Conservation (phyloP, 2,329 filamentous ascomycete species). For the Claviceps digitariae region DNA sequence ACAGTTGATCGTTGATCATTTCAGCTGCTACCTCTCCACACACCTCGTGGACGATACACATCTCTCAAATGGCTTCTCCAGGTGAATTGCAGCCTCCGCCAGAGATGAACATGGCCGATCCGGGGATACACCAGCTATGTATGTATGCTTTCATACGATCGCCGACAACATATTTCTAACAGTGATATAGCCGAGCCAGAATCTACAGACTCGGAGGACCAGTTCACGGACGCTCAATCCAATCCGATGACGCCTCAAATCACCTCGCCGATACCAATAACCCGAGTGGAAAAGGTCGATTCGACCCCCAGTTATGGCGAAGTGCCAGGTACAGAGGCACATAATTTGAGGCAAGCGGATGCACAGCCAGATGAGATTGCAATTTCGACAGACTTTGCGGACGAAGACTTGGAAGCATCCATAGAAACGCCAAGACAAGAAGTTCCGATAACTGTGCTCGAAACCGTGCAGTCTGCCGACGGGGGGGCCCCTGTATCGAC, state of each 20-base stretch:
- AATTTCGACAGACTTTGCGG: conserved; percentile 21
- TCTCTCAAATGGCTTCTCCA: conserved; percentile 15
- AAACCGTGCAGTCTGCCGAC: conserved; percentile 12
- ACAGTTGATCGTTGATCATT: background rate
- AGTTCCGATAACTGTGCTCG: conserved; percentile 32
- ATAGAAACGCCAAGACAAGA: conserved; percentile 11
- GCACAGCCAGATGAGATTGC: conserved; percentile 49
- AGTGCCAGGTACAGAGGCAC: conserved; percentile 46
- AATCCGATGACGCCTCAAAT: conserved; percentile 28
- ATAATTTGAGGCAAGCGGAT: conserved; percentile 41
- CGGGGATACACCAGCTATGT: conserved; percentile 49
- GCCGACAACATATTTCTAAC: conserved; percentile 12
- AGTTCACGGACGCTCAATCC: conserved; percentile 55
- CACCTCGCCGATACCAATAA: conserved; percentile 42
- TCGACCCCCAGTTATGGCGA: conserved; percentile 40
- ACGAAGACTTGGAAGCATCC: conserved; percentile 13
- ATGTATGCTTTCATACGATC: conserved; percentile 5
- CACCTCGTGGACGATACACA: background rate
- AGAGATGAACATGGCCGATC: conserved; percentile 28
- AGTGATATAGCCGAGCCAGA: conserved; percentile 21
- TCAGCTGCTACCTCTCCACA: too few species aligned
- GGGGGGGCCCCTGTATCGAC: background rate
- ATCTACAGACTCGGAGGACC: conserved; percentile 52
- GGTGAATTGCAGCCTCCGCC: conserved; percentile 20
- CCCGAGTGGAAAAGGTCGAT: conserved; percentile 44